phyloP scores from a whole-genome alignment of 2,329 filamentous ascomycete species.

The Microcyclosporella mali region DNA sequence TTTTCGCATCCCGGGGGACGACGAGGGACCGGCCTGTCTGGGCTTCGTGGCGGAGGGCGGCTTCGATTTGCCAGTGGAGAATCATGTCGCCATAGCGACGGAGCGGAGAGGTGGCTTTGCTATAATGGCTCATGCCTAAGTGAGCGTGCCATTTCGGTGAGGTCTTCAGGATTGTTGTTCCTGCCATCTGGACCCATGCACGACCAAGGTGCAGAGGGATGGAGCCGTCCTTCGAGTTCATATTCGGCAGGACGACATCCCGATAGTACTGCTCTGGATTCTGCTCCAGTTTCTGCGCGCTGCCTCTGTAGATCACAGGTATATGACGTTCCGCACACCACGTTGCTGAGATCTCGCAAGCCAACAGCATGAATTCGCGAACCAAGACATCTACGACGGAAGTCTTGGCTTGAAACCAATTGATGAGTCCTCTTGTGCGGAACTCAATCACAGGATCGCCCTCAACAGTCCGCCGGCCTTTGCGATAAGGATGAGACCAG shows the following conservation, averaged over 20 bases:
- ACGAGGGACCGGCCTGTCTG: conserved; percentile 38
- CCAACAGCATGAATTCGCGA: conserved; percentile 52
- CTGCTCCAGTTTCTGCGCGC: conserved; percentile 20
- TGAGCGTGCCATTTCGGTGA: conserved; percentile 45
- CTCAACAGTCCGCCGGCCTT: conserved; percentile 33
- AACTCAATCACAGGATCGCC: conserved; percentile 43
- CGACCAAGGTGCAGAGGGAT: conserved; percentile 35
- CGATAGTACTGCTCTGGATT: conserved; percentile 29
- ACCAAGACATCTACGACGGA: conserved; percentile 28
- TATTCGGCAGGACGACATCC: conserved; percentile 33
- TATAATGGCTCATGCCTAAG: conserved; percentile 49
- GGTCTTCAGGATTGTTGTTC: conserved; percentile 40
- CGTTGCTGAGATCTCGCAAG: conserved; percentile 43
- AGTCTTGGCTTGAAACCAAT: conserved; percentile 25
- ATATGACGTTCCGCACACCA: conserved; percentile 50
- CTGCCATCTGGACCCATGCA: conserved; percentile 38
- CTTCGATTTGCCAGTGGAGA: conserved; percentile 59
- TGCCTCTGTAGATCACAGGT: conserved; percentile 46
- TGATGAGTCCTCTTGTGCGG: conserved; percentile 29
- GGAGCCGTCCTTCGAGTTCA: conserved; percentile 30
- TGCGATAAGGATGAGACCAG: conserved; percentile 37
- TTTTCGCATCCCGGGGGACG: conserved; percentile 22
- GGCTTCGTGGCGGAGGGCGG: conserved; percentile 53
- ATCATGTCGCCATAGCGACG: conserved; percentile 57
- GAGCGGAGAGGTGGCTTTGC: conserved; percentile 56